Evolutionary conservation across 441 rosid genomes (phyloP), one percentile per base, ranked within the genome.

Genomic region (Biscutella laevigata): DNA sequence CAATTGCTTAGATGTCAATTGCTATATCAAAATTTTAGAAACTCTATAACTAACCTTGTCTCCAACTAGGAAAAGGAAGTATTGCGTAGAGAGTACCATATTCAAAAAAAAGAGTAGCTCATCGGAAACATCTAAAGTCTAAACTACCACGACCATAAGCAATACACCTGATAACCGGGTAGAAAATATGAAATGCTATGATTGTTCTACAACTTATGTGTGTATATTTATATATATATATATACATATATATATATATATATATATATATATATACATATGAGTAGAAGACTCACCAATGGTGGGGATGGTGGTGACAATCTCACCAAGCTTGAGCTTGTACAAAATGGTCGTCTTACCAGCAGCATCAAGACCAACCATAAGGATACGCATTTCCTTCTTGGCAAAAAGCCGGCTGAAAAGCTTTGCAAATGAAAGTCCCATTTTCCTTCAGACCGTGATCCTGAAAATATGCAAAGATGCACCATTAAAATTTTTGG

Each of bases 281-380:
- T n/a, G n/a, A n/a, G n/a, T n/a, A n/a, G n/a, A 44, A 47, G 57
- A 55, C 66, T 35, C 26, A 67, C 71, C 71, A 6, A 67, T 61
- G 33, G 71, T 67, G 0, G 71, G 71, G 26, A 67, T 67, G 36
- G 71, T 67, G 61, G 71, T 67, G 0, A 67, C 71, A 4, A 67
- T 60, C 62, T 67, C 71, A 13, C 67, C 71, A 32, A 61, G 71
- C 62, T 67, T 67, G 43, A 67, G 71, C 45, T 67, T 67, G 48
- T 67, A 67, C 25, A 67, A n/a, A 33, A 67, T 67, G 62, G 71
- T 67, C 0, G 71, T 67, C 53, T 67, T 45, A 61, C 66, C 59
- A 13, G 71, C 71, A 60, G 67, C 71, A 13, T 67, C 71, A 21
- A 67, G 71, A 67, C 71, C 71, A 13, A 67, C 71, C 71, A 67